Evolutionary conservation across 169 alveolate species (phyloP), one percentile per base, ranked within the genome.

Genomic region (Cryptosporidium sp.): DNA sequence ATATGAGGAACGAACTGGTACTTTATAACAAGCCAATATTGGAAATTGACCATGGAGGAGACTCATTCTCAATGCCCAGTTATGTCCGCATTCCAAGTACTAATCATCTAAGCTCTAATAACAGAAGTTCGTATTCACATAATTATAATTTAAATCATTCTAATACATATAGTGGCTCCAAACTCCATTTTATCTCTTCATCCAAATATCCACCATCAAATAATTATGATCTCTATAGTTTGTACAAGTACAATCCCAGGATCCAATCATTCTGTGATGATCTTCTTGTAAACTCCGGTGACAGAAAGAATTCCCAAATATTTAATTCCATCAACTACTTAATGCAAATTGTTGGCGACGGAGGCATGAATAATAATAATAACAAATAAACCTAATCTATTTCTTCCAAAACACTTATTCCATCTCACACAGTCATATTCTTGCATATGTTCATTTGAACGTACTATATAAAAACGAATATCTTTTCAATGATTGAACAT

Each of bases 221-320:
- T 33, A 45, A 50, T n/a, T 23, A 4, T 7, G 58, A 70, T 51
- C 3, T 43, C 26, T 26, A 26, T 35, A 35, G 18, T 14, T 35
- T 45, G 37, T 67, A 80, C 16, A 80, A 18, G 23, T n/a, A 23
- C 39, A 80, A 80, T 33, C 39, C 48, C 29, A 43, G 48, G 9
- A 61, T 80, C 39, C 74, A 80, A 26, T 80, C 89, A 7, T 26
- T 80, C 18, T 80, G 89, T 62, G 89, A 80, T n/a, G 89, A 65
- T n/a, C 59, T 80, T 29, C 70, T 80, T 10, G 75, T 65, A 21
- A 65, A 33, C 37, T 29, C 69, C 16, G 8, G 26, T 12, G 45
- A 62, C 48, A 21, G 41, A 29, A 80, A 29, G 35, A 80, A 80
- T 29, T 23, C 41, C 21, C 71, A 65, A 12, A 71, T 52, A 12